Percentiles rank a stretch among this genome's conserved stretches.
These are phyloP conservation scores for Streptanthus diversifolius DNA, from an alignment of 345 rosid species.

Conservation along the genomic window DNA sequence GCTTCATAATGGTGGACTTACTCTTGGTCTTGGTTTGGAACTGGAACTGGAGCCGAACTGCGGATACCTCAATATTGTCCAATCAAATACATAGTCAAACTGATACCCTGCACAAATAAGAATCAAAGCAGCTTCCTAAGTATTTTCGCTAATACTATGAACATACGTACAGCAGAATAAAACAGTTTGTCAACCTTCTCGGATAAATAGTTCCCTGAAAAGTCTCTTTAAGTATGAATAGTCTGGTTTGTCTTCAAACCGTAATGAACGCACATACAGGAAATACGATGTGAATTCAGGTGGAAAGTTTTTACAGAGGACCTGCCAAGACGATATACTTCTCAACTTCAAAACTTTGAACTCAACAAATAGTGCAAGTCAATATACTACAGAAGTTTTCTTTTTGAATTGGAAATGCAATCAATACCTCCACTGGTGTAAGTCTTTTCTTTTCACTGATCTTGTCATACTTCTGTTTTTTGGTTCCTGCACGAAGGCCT, in stretches of 20 bases:
- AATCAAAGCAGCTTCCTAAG: conserved; percentile 6
- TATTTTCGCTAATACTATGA: neutral
- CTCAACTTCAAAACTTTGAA: neutral
- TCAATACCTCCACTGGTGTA: conserved; percentile 77
- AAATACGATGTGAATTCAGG: conserved; percentile 92
- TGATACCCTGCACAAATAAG: conserved; percentile 66
- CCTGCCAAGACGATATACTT: conserved; percentile 39
- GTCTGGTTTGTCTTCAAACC: conserved; percentile 96
- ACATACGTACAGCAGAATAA: neutral
- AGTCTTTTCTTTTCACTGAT: conserved; percentile 91
- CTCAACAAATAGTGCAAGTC: neutral
- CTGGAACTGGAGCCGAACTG: conserved; percentile 65
- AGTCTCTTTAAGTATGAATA: conserved; percentile 94
- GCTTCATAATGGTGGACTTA: conserved; percentile 33
- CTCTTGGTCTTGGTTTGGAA: conserved; percentile 70
- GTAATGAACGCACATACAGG: conserved; percentile 85
- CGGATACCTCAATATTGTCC: conserved; percentile 89
- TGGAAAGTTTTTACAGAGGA: conserved; percentile 83
- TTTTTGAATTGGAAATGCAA: neutral
- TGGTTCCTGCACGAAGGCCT: conserved; percentile 88
- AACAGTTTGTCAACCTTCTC: conserved; percentile 53
- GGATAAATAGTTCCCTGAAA: conserved; percentile 85
- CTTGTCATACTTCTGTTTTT: conserved; percentile 96
- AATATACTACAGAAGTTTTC: neutral
- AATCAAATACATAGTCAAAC: conserved; percentile 89